A percentile compares a stretch with the other conserved stretches of the same genome.
These are phyloP conservation scores for Pseudocercospora pini-densiflorae DNA, from an alignment of 2,329 filamentous ascomycete species.

Conservation along the genomic window DNA sequence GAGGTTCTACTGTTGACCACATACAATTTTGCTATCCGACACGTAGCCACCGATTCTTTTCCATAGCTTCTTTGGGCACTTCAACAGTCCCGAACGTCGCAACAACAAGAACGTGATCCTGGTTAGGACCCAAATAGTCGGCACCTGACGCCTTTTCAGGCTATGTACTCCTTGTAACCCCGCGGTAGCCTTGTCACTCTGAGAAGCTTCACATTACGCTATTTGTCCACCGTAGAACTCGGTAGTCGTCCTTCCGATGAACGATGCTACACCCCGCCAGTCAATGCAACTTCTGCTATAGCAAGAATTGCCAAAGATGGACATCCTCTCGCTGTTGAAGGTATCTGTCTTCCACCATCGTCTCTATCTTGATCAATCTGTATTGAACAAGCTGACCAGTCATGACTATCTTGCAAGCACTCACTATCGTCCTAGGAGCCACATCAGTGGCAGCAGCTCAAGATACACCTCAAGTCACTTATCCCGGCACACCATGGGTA, in stretches of 20 bases:
- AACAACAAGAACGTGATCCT: too few relatives aligned
- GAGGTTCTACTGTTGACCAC: too few relatives aligned
- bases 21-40: too few relatives aligned
- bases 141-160: background rate
- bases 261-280: background rate
- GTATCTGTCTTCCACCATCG: background rate
- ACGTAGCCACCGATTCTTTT: too few relatives aligned
- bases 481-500: slow-evolving; percentile 9
- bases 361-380: background rate
- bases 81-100: too few relatives aligned
- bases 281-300: background rate
- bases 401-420: background rate
- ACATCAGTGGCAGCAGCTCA: background rate
- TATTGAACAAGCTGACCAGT: background rate
- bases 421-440: background rate
- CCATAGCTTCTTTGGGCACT: too few relatives aligned
- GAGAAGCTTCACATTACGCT: background rate
- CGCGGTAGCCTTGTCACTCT: background rate
- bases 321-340: background rate
- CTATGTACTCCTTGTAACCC: background rate
- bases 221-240: background rate
- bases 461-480: background rate
- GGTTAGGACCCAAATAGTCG: background rate
- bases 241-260: background rate
- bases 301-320: background rate